Evolutionary conservation across 148 eudicot species (phyloP).

Genomic region (Chenopodium formosanum): DNA sequence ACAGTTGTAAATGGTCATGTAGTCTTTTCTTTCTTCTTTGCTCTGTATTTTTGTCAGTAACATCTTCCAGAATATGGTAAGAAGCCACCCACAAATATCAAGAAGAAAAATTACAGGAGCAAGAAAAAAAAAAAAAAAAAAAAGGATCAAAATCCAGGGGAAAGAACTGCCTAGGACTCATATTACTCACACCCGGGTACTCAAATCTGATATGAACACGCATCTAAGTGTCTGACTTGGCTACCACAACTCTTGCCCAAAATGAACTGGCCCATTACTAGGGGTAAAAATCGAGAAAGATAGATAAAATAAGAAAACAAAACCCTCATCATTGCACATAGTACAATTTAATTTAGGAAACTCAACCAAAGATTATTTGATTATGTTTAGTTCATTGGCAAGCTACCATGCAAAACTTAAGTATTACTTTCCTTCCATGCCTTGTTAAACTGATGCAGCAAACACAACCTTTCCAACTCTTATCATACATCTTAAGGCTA

Average conservation of each 20-base stretch:
- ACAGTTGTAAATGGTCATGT: not conserved
- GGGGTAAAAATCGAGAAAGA: not conserved
- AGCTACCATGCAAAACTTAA: not conserved
- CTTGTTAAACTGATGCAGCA: not conserved
- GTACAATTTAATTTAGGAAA: not conserved
- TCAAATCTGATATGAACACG: too few relatives aligned
- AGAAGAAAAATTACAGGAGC: not conserved
- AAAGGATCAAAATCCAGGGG: not conserved
- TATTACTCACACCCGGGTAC: too few relatives aligned
- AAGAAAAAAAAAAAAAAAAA: too few relatives aligned
- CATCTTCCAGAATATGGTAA: not conserved
- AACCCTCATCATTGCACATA: too few relatives aligned
- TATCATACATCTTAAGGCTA: not conserved
- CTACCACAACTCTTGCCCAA: too few relatives aligned
- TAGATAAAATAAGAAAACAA: not conserved
- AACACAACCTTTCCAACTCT: not conserved
- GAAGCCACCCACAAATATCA: not conserved
- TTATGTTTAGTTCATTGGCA: not conserved
- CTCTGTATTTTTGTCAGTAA: not conserved
- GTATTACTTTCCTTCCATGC: not conserved
- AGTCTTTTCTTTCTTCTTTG: not conserved
- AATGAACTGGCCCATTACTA: not conserved
- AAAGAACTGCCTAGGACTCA: too few relatives aligned
- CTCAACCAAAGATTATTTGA: not conserved
- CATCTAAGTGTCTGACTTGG: too few relatives aligned